Percentiles rank a stretch among this genome's conserved stretches.
Evolutionary conservation across 345 rosid species (phyloP).

Genomic region (Eutrema japonicum): DNA sequence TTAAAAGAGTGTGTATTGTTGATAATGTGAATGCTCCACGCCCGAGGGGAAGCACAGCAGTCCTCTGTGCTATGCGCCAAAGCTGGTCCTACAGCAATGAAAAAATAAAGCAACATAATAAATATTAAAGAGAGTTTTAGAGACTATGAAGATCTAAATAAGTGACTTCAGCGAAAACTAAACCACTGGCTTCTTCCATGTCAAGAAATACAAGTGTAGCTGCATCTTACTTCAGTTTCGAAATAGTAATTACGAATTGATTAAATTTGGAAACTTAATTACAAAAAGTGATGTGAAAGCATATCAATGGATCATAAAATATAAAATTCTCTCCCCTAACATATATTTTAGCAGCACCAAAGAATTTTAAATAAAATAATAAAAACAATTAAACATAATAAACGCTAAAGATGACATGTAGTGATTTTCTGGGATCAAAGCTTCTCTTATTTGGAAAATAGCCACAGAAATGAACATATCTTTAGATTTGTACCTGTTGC

Average conservation of each 20-base stretch:
- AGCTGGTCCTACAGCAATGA: conserved; percentile 72
- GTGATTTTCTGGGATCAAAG: conserved; percentile 16
- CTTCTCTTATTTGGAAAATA: conserved; percentile 13
- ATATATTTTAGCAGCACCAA: conserved; percentile 4
- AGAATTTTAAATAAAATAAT: neutral
- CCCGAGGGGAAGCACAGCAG: conserved; percentile 95
- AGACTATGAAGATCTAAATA: conserved; percentile 16
- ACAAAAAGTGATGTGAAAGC: conserved; percentile 15
- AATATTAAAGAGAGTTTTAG: neutral
- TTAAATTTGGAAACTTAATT: neutral
- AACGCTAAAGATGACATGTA: conserved; percentile 6
- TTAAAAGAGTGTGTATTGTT: conserved; percentile 87
- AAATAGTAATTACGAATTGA: conserved; percentile 10
- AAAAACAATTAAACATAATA: neutral
- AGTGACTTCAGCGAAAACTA: conserved; percentile 23
- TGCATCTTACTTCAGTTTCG: conserved; percentile 32
- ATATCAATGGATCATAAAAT: conserved; percentile 6
- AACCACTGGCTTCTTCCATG: conserved; percentile 11
- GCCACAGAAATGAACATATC: conserved; percentile 21
- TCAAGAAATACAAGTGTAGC: conserved; percentile 24
- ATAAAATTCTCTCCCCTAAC: neutral
- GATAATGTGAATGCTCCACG: conserved; percentile 98
- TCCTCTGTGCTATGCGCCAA: conserved; percentile 96
- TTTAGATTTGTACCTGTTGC: conserved; percentile 69
- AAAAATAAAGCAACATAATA: conserved; percentile 27